These are phyloP conservation scores for Penicillium sp. DNA, from an alignment of 2,329 filamentous ascomycete species.

Conservation along the genomic window DNA sequence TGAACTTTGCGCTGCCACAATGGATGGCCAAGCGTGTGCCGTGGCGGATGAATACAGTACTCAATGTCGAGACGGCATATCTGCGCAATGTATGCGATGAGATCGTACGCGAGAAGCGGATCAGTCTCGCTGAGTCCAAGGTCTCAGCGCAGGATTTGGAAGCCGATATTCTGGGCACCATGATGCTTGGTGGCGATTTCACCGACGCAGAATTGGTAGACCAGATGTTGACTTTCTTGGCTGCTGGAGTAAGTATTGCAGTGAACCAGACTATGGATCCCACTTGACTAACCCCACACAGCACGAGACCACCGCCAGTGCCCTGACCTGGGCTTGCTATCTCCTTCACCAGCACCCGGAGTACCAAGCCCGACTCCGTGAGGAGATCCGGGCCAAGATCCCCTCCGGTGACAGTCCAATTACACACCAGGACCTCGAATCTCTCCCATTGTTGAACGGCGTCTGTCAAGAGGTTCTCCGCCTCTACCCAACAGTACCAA, in stretches of 20 bases:
- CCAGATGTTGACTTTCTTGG: constrained; percentile 43
- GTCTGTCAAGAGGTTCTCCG: constrained; percentile 69
- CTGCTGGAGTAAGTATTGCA: constrained; percentile 33
- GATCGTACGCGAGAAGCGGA: constrained; percentile 35
- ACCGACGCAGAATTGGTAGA: constrained; percentile 41
- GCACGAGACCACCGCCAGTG: constrained; percentile 55
- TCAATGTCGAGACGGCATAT: constrained; percentile 31
- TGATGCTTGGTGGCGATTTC: constrained; percentile 39
- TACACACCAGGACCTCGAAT: constrained; percentile 53
- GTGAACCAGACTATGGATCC: not conserved
- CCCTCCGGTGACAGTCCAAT: constrained; percentile 36
- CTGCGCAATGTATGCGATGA: constrained; percentile 35
- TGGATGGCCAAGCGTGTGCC: constrained; percentile 51
- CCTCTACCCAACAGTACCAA: constrained; percentile 41
- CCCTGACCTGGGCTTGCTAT: constrained; percentile 54
- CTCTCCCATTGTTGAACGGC: constrained; percentile 71
- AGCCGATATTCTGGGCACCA: constrained; percentile 39
- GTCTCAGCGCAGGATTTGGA: constrained; percentile 40
- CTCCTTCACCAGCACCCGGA: constrained; percentile 50
- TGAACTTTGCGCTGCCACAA: constrained; percentile 48
- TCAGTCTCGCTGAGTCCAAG: constrained; percentile 25
- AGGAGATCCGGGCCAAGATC: constrained; percentile 49
- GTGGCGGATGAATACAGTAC: constrained; percentile 31
- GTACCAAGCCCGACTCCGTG: constrained; percentile 48
- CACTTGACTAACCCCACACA: constrained; percentile 17